Evolutionary conservation across 805 yeast species (phyloP), one percentile per base, ranked within the genome.

Genomic region (Candida stauntonica): DNA sequence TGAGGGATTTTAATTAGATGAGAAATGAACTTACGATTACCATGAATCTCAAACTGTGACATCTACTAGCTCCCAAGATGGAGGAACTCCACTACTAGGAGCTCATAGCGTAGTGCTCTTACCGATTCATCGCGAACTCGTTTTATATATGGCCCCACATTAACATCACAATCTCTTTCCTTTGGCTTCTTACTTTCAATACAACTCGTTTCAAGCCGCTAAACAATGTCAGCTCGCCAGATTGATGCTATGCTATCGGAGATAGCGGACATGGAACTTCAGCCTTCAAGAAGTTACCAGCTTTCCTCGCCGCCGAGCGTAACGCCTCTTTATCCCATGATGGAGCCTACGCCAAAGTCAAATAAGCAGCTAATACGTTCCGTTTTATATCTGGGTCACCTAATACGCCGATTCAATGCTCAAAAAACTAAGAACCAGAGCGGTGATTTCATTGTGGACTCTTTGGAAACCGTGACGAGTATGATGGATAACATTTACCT

Each of bases 401-500:
- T 46, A 6, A 18, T 44, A 6, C 31, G 42, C 3, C 23, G 44
- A 4, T 35, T 38, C 6, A 37, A 36, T n/a, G 26, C 31, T 13
- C 39, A 33, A n/a, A 27, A 21, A 8, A 14, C 15, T 12, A 29
- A 32, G 19, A 17, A 16, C 16, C 8, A 11, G 5, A 34, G 26
- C 26, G 30, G 45, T 5, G 50, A 44, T 20, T 34, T 37, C 11
- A n/a, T 50, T 2, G 44, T 46, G 15, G 42, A 44, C 26, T 36
- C 47, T 7, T 29, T 51, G 13, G 53, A 51, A 24, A 35, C 50
- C 1, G 4, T 47, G n/a, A 47, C 51, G 2, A 42, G 50, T 4
- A n/a, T 49, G 2, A 36, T 51, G 47, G 53, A 51, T 29, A 48
- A 48, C 30, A 7, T 49, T 5, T 44, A 42, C 26, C 31, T 51